Base-by-base conservation (phyloP, 1,139 yeast species). In the Eremothecium gossypii region DNA sequence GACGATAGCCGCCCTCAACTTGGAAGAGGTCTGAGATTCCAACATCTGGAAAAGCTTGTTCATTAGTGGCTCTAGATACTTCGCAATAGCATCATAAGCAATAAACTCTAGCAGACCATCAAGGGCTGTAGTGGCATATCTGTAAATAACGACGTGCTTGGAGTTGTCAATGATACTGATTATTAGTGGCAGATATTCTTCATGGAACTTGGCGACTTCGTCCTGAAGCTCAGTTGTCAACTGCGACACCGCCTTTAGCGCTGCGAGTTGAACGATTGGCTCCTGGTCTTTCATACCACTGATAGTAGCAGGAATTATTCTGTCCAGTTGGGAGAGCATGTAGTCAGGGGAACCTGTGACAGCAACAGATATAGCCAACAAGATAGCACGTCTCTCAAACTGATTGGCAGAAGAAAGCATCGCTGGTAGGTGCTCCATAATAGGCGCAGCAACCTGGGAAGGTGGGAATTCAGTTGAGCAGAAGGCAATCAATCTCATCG, bases 291-390 rank as follows among this genome's bases (percentile, higher is more conserved):
- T 79, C 57, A 91, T 73, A 50, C 96, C 96, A 42, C 71, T 68
- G 44, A 84, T 72, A 44, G 91, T 67, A 46, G 79, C 76, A 42
- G 87, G 86, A 45, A 87, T 73, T 46, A 91, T 69, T 59, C 79
- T 79, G 49, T 76, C 74, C 49, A 89, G 68, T 58, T 86, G 93
- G 42, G 82, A 73, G 40, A 89, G 76, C 55, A 84, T 75, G 65
- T 73, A 89, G 61, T 91, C 98, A 49, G 97, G 97, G 36, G 97
- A 91, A 60, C 98, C 98, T 50, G 83, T 77, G 41, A 85, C 83
- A 41, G 93, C 79, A 45, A 80, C 86, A 53, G 94, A 89, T 49
- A 91, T 70, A 34, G 94, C 76, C 56, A 85, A 70, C 47, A 87
- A 73, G 45, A 83, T 93, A 49, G 95, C 96, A 67, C 96, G 81